Conservation (phyloP, 108 stramenopile genomes). For the Seminavis robusta region DNA sequence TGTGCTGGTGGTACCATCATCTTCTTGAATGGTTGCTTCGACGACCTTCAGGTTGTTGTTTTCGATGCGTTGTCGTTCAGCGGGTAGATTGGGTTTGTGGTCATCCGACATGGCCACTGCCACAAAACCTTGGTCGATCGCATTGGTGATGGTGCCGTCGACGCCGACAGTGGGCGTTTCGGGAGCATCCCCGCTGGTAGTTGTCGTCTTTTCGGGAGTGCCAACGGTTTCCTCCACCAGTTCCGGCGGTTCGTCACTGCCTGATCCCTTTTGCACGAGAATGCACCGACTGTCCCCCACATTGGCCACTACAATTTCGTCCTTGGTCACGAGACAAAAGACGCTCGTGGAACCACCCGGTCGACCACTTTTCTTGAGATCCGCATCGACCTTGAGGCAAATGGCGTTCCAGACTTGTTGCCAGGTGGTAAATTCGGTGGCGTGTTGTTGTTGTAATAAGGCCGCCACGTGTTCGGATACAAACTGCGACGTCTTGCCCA, state of each 20-base stretch:
- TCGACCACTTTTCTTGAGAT: slow-evolving; percentile 26
- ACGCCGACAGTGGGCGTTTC: not conserved
- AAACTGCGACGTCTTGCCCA: slow-evolving; percentile 48
- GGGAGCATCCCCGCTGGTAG: not conserved
- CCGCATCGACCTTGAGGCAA: slow-evolving; percentile 42
- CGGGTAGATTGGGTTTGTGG: slow-evolving; percentile 87
- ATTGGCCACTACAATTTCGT: slow-evolving; percentile 74
- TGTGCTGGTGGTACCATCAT: slow-evolving; percentile 27
- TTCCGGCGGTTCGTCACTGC: slow-evolving; percentile 1
- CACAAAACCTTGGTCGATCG: not conserved
- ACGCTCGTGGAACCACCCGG: slow-evolving; percentile 81
- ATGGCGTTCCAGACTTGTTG: slow-evolving; percentile 17
- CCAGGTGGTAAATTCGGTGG: slow-evolving; percentile 4
- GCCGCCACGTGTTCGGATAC: slow-evolving; percentile 41
- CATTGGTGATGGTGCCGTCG: not conserved
- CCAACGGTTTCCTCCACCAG: slow-evolving; percentile 3
- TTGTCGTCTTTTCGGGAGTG: not conserved
- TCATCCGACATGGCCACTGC: slow-evolving; percentile 76
- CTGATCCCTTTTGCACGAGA: slow-evolving; percentile 41
- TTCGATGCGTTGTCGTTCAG: slow-evolving; percentile 76
- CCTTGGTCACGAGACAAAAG: slow-evolving; percentile 57
- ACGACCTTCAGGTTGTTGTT: slow-evolving; percentile 64
- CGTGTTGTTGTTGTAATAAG: slow-evolving; percentile 4
- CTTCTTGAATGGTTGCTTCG: slow-evolving; percentile 26
- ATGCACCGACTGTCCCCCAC: slow-evolving; percentile 91